These are phyloP conservation scores for Pestalotiopsis sp. DNA, from an alignment of 2,329 filamentous ascomycete genomes.

Conservation along the genomic window DNA sequence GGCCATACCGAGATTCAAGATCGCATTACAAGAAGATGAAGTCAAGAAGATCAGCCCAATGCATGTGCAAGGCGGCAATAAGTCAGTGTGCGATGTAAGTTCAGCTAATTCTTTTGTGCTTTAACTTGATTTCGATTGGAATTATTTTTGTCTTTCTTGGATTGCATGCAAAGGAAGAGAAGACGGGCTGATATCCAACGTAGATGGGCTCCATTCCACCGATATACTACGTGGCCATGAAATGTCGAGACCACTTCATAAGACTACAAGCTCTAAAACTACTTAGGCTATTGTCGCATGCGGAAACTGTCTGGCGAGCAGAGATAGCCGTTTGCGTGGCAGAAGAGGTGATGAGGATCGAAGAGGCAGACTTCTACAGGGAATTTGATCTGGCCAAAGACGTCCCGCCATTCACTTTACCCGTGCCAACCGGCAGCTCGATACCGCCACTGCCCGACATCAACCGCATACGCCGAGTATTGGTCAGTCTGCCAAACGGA, in stretches of 20 bases:
- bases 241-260: constrained; percentile 46
- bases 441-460: constrained; percentile 21
- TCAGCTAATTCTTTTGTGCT: not conserved
- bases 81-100: constrained; percentile 1
- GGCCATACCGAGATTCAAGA: constrained; percentile 10
- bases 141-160: constrained; percentile 20
- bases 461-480: constrained; percentile 23
- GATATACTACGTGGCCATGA: constrained; percentile 47
- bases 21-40: constrained; percentile 19
- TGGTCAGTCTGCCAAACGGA: not conserved
- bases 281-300: constrained; percentile 24
- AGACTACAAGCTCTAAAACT: constrained; percentile 33
- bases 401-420: not conserved
- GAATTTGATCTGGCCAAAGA: not conserved
- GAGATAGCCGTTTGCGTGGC: constrained; percentile 33
- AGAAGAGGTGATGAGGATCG: constrained; percentile 39
- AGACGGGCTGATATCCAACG: too few relatives aligned
- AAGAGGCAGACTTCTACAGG: constrained; percentile 33
- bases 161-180: too few relatives aligned
- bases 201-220: constrained; percentile 47
- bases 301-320: constrained; percentile 42
- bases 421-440: constrained; percentile 11
- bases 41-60: constrained; percentile 33
- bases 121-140: too few relatives aligned
- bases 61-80: not conserved